phyloP scores from a whole-genome alignment of 2,329 filamentous ascomycete genomes.

The Exophiala sideris region DNA sequence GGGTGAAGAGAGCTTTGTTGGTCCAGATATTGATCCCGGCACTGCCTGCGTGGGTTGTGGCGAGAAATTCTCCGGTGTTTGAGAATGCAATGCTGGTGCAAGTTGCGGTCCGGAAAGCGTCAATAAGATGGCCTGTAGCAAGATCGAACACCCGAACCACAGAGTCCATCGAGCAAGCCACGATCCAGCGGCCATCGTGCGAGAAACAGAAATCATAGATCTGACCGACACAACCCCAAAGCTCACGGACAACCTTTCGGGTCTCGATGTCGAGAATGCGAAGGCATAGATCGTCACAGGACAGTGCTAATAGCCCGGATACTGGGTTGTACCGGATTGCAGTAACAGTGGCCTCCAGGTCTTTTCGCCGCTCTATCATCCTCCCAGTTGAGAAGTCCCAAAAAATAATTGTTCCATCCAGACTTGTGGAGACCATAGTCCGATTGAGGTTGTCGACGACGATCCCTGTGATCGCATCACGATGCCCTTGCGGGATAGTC shows the following conservation, averaged over 20 bases:
- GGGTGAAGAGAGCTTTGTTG: conserved; percentile 85
- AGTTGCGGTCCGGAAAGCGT: conserved; percentile 76
- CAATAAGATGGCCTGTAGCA: conserved; percentile 90
- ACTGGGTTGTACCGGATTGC: conserved; percentile 75
- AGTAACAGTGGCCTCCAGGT: conserved; percentile 74
- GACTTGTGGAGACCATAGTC: conserved; percentile 76
- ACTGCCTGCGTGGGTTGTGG: conserved; percentile 75
- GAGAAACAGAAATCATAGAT: conserved; percentile 88
- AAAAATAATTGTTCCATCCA: conserved; percentile 93
- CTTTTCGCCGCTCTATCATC: conserved; percentile 76
- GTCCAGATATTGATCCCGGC: conserved; percentile 95
- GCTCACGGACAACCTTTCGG: conserved; percentile 83
- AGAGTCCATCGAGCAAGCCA: conserved; percentile 78
- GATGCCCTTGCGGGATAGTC: conserved; percentile 68
- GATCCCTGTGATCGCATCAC: conserved; percentile 77
- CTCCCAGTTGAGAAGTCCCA: conserved; percentile 90
- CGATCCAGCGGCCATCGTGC: conserved; percentile 87
- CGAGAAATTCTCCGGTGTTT: conserved; percentile 86
- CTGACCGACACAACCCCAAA: conserved; percentile 72
- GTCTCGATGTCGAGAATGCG: conserved; percentile 88
- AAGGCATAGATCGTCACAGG: conserved; percentile 84
- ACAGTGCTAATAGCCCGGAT: conserved; percentile 81
- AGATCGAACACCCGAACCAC: conserved; percentile 89
- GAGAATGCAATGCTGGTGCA: conserved; percentile 88
- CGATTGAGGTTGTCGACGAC: conserved; percentile 87